Evolutionary conservation across 345 rosid genomes (phyloP), one percentile per base, ranked within the genome.

Genomic region (Abelmoschus esculentus): DNA sequence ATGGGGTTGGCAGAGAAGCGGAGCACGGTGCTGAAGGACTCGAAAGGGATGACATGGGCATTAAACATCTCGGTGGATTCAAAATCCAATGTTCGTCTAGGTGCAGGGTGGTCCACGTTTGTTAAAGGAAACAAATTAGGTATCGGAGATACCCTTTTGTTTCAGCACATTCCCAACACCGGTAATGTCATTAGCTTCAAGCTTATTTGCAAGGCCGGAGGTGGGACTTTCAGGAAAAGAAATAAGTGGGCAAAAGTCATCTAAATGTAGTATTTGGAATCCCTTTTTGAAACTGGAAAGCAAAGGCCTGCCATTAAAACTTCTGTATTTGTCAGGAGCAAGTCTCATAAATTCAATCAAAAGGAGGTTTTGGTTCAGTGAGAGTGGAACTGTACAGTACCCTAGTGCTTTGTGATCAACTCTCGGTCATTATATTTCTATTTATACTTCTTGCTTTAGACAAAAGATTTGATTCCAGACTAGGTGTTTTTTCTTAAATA

Each of bases 111-210:
- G 69, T 6, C 19, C 7, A 13, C 14, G 12, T 44, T 44, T 46
- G 18, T 22, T 3, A 9, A 13, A 6, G 69, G 26, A 6, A 44
- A 65, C 12, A 8, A 7, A 12, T 1, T 44, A 44, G 69, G 6
- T 6, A 17, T 6, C 3, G 55, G 69, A 6, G 69, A 65, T 26
- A 65, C 69, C 69, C 18, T 65, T 65, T 14, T 26, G 69, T 44
- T 65, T 65, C 18, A 65, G 55, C 52, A 44, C 36, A 46, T 65
- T 44, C 54, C 38, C 34, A 44, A 44, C 54, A 44, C 54, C 0
- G 54, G 52, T 63, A 63, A 65, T 46, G 15, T n/a, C 1, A 65
- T 65, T 44, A n/a, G 26, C 34, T 4, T 65, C 34, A 14, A 13
- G 54, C 14, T 65, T 26, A 44, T 65, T 6, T 1, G 7, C 32